Evolutionary conservation across 352 stramenopile species (phyloP).

Genomic region (Blastocystis sp.): DNA sequence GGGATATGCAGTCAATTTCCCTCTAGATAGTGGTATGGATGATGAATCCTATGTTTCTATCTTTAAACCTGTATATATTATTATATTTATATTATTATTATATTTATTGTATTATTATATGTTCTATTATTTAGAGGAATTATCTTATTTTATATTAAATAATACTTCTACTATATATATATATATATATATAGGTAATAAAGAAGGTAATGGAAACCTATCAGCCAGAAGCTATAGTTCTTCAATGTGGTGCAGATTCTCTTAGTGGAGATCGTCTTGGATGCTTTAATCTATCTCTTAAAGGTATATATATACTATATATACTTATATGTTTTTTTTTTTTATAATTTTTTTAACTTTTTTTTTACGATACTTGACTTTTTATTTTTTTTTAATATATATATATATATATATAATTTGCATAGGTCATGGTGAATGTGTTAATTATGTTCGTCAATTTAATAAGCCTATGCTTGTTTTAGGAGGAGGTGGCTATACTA

Average conservation of each 20-base stretch:
- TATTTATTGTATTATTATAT: not conserved
- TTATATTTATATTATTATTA: no score
- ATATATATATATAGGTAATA: slow-evolving; percentile 54
- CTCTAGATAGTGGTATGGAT: slow-evolving; percentile 88
- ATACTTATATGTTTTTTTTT: no score
- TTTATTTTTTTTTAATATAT: no score
- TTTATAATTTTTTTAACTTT: no score
- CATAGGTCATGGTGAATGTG: slow-evolving; percentile 71
- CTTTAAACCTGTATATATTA: slow-evolving; percentile 49
- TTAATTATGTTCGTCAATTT: slow-evolving; percentile 82
- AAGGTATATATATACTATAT: slow-evolving; percentile 51
- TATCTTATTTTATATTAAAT: slow-evolving; percentile 18
- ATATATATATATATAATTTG: no score
- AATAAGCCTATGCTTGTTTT: slow-evolving; percentile 82
- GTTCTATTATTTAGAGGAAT: not conserved
- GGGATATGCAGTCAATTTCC: slow-evolving; percentile 94
- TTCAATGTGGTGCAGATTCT: slow-evolving; percentile 92
- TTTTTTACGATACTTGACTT: no score
- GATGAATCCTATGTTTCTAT: slow-evolving; percentile 74
- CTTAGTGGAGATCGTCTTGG: slow-evolving; percentile 86
- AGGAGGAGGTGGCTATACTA: slow-evolving; percentile 84
- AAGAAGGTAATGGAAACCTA: slow-evolving; percentile 86
- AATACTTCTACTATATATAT: not conserved
- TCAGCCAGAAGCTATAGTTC: slow-evolving; percentile 73
- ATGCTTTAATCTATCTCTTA: slow-evolving; percentile 90